A percentile compares a stretch with the other conserved stretches of the same genome.
Conservation (phyloP, 805 yeast genomes). For the Sugiyamaella boreocaroliniensis region DNA sequence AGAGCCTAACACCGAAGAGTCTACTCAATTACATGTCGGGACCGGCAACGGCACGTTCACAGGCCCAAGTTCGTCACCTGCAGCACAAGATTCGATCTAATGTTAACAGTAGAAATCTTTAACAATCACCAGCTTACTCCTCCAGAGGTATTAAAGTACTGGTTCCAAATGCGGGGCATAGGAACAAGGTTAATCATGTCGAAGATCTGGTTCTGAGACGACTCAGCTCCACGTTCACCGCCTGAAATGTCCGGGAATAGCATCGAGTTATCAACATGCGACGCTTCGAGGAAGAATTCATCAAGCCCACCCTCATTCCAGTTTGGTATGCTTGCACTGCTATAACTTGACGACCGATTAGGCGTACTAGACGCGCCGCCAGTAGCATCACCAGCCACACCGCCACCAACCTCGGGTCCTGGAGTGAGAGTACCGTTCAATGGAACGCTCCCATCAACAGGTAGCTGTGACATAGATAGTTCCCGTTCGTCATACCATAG, state of each 20-base stretch:
- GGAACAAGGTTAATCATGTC: conserved; percentile 31
- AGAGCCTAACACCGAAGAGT: no score
- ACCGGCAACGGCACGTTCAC: no score
- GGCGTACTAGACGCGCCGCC: neutral
- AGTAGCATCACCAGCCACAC: no score
- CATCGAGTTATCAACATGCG: conserved; percentile 17
- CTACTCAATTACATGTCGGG: no score
- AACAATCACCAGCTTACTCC: neutral
- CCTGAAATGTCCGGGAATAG: neutral
- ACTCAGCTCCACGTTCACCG: neutral
- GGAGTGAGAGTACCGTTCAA: neutral
- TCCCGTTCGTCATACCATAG: conserved; percentile 26
- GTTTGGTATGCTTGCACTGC: neutral
- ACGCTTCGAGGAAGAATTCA: neutral
- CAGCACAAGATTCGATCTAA: neutral
- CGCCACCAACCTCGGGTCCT: neutral
- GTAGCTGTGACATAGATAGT: neutral
- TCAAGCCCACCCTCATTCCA: neutral
- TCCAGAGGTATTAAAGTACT: conserved; percentile 19
- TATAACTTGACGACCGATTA: neutral
- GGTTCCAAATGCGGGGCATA: conserved; percentile 31
- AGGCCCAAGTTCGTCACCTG: no score
- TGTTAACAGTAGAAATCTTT: neutral
- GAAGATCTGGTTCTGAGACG: conserved; percentile 22
- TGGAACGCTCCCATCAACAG: neutral